These are phyloP conservation scores for Microbotryomycetes sp. DNA, from an alignment of 1,284 basidiomycete species.

Conservation along the genomic window DNA sequence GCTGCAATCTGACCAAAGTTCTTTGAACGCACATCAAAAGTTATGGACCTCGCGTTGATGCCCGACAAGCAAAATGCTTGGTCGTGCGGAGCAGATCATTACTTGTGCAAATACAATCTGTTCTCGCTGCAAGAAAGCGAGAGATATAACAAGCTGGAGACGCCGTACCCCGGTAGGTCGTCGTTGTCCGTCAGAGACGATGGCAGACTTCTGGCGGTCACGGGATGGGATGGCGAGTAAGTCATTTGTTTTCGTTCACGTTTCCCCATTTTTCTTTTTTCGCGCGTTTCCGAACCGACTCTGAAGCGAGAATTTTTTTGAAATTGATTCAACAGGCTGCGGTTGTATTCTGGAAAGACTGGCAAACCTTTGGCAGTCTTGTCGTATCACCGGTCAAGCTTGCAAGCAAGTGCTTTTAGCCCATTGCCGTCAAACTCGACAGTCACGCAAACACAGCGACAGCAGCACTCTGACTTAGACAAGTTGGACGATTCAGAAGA, in stretches of 20 bases:
- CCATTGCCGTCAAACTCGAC: neutral
- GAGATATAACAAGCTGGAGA: slow-evolving; percentile 7
- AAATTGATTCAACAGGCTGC: slow-evolving; percentile 13
- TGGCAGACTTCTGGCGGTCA: slow-evolving; percentile 28
- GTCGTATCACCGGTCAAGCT: slow-evolving; percentile 29
- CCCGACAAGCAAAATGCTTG: slow-evolving; percentile 13
- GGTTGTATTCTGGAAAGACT: slow-evolving; percentile 27
- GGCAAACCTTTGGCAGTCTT: slow-evolving; percentile 33
- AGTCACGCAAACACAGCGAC: neutral
- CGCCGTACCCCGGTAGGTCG: slow-evolving; percentile 20
- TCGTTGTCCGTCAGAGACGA: slow-evolving; percentile 19
- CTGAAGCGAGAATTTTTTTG: neutral
- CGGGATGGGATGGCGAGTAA: slow-evolving; percentile 35
- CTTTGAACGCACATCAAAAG: neutral
- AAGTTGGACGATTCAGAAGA: neutral
- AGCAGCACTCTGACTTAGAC: neutral
- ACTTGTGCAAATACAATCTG: slow-evolving; percentile 25
- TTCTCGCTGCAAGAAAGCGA: slow-evolving; percentile 2
- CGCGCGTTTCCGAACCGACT: neutral
- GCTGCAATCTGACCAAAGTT: neutral
- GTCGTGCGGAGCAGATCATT: slow-evolving; percentile 31
- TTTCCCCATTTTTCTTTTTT: neutral
- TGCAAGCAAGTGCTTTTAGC: slow-evolving; percentile 32
- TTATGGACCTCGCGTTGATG: slow-evolving; percentile 27
- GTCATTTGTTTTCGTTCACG: neutral